Percentiles rank a stretch among this genome's conserved stretches.
Conservation (phyloP, 305 asterid genomes). For the Withania somnifera region DNA sequence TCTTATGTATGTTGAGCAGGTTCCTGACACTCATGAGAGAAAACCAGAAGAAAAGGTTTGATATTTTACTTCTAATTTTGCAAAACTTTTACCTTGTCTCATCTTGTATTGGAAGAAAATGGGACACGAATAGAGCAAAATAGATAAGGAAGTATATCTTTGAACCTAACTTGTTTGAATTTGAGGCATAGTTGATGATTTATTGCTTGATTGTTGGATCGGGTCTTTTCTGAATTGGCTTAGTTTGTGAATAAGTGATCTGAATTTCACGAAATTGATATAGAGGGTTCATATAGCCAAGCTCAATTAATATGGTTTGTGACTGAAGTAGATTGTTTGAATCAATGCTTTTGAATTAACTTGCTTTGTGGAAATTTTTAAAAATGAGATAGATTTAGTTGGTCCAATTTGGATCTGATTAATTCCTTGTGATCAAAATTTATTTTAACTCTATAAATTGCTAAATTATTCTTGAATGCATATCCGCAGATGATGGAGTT, state of each 20-base stretch:
- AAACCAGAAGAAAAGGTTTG: conserved; percentile 73
- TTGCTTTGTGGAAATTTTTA: not conserved
- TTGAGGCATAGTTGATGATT: not conserved
- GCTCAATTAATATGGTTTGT: not conserved
- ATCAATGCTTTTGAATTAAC: not conserved
- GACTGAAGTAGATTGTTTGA: not conserved
- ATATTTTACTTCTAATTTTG: not conserved
- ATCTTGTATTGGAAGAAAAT: not conserved
- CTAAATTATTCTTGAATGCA: not conserved
- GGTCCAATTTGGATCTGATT: not conserved
- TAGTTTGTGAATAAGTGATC: not conserved
- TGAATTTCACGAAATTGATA: not conserved
- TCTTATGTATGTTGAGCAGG: conserved; percentile 42
- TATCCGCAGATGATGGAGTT: conserved; percentile 53
- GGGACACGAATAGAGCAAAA: not conserved
- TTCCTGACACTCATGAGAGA: conserved; percentile 39
- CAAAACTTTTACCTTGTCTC: not conserved
- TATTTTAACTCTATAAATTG: not conserved
- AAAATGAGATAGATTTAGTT: not conserved
- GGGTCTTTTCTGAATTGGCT: not conserved
- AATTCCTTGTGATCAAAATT: not conserved
- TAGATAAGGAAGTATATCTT: not conserved
- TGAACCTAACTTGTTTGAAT: not conserved
- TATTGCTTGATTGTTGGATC: not conserved
- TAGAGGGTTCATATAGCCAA: not conserved